phyloP scores from a whole-genome alignment of 148 eudicot genomes.

The Euryodendron excelsum region DNA sequence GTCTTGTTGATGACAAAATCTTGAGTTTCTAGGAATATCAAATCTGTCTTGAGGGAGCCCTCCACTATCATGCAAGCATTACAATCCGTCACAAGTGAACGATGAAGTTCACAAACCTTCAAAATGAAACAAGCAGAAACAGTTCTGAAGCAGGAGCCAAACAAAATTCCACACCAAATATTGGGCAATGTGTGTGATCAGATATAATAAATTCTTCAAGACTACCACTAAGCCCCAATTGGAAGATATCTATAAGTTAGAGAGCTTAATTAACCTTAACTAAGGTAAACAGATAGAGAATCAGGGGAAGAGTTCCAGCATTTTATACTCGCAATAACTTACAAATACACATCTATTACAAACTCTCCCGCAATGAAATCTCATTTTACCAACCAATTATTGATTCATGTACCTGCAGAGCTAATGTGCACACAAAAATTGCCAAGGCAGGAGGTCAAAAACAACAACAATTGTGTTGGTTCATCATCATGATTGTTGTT shows the following conservation, averaged over 20 bases:
- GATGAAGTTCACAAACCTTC: neutral
- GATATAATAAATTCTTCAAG: neutral
- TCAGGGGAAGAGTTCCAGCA: neutral
- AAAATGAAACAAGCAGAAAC: neutral
- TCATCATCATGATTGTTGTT: too few relatives aligned
- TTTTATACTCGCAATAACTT: neutral
- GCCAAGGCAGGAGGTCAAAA: neutral
- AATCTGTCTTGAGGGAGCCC: neutral
- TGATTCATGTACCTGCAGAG: neutral
- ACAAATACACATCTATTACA: too few relatives aligned
- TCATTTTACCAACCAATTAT: neutral
- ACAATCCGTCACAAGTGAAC: neutral
- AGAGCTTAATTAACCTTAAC: neutral
- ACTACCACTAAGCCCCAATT: neutral
- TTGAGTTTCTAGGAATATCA: neutral
- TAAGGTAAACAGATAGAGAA: neutral
- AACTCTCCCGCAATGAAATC: neutral
- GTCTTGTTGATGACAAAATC: neutral
- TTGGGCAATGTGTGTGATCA: neutral
- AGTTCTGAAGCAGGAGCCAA: neutral
- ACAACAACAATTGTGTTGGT: too few relatives aligned
- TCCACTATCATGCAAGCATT: neutral
- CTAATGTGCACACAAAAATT: neutral
- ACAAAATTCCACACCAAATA: neutral
- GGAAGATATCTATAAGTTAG: neutral